Evolutionary conservation across 2,329 filamentous ascomycete genomes (phyloP).

Genomic region (Sordariomycetes sp.): DNA sequence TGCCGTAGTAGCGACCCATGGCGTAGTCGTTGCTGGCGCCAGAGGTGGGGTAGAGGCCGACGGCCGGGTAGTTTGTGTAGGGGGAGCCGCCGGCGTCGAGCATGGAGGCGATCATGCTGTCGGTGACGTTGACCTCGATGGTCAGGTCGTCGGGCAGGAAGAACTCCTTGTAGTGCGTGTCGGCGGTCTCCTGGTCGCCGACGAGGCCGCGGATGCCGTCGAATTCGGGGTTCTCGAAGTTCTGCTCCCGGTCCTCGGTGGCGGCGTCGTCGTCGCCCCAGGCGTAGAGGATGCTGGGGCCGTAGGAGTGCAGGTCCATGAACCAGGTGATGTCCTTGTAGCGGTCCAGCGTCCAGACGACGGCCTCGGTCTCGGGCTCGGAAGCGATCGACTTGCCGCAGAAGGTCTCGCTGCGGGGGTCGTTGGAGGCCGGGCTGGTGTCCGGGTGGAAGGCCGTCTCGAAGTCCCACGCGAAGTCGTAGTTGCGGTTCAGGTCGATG

Average conservation of each 20-base stretch:
- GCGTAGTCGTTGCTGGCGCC: conserved; percentile 34
- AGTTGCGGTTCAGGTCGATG: conserved; percentile 48
- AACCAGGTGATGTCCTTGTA: conserved; percentile 42
- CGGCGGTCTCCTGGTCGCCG: conserved; percentile 20
- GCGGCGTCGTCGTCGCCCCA: conserved; percentile 50
- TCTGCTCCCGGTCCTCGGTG: conserved; percentile 31
- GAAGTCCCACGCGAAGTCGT: conserved; percentile 49
- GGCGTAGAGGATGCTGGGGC: conserved; percentile 41
- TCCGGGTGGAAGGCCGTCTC: conserved; percentile 27
- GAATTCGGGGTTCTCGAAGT: conserved; percentile 41
- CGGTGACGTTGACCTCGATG: conserved; percentile 19
- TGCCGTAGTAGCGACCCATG: conserved; percentile 25
- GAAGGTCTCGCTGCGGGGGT: conserved; percentile 35
- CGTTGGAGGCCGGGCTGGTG: conserved; percentile 22
- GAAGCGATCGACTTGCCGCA: conserved; percentile 42
- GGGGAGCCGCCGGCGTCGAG: conserved; percentile 18
- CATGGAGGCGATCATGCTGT: conserved; percentile 15
- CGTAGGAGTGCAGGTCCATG: conserved; percentile 47
- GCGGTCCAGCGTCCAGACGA: conserved; percentile 41
- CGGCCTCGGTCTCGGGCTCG: conserved; percentile 46
- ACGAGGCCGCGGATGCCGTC: conserved; percentile 40
- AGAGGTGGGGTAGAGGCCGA: conserved; percentile 30
- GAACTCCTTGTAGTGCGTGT: conserved; percentile 34
- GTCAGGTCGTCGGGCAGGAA: conserved; percentile 25
- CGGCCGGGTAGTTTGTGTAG: conserved; percentile 26